Evolutionary conservation across 164 flowering plant species (phyloP), one percentile per base, ranked within the genome.

Genomic region (Vitis vinifera): DNA sequence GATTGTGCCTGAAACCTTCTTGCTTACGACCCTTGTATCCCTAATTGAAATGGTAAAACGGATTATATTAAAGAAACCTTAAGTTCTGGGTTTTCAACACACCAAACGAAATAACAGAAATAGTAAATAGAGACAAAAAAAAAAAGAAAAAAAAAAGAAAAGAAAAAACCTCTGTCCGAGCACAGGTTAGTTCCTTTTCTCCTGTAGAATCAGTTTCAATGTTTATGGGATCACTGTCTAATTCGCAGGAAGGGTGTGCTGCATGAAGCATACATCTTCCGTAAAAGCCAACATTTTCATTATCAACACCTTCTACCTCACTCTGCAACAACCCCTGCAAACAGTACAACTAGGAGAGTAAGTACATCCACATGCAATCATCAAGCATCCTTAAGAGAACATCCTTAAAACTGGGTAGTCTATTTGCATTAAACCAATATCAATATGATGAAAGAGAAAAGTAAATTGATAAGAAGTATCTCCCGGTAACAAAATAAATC

Each of bases 321-420:
- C 87, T 84, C 79, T 84, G 92, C 75, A 86, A 73, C 48, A 89
- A 71, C 47, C 91, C 93, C 93, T 89, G 72, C 31, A 65, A 30
- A 27, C 57, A 71, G 57, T 2, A 52, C 16, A 65, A 23, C 16
- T 9, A 56, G 10, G 59, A 66, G 27, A 23, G 17, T 10, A 30
- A 55, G 50, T 11, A 11, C 8, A 37, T 2, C 59, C 12, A 68
- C 13, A 58, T 47, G 51, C 8, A 31, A 17, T 15, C 30, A 10
- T 23, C 0, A 15, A 64, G 44, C 44, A 37, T 57, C 10, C 59
- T 4, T 10, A 17, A 23, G 13, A 27, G 37, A 59, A 59, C 6
- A 59, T 12, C 23, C 29, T 57, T n/a, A 6, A 57, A 57, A 23
- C n/a, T 13, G n/a, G n/a, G 14, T 14, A 13, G n/a, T 14, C 56